phyloP scores from a whole-genome alignment of 2,329 filamentous ascomycete genomes.

The Colletotrichum australisinense region DNA sequence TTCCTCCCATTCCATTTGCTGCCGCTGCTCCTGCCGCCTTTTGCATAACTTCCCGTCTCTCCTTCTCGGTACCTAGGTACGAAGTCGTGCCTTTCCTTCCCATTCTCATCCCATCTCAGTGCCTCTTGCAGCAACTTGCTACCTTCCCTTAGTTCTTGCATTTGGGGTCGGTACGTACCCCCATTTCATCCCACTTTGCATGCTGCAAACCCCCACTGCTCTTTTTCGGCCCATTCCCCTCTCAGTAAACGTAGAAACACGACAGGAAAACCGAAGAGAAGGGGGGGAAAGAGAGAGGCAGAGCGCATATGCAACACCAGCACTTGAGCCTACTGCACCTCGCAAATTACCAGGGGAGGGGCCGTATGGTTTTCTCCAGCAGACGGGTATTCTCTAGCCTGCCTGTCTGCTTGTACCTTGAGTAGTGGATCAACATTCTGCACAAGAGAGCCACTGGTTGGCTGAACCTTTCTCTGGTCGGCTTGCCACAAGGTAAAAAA shows the following conservation, averaged over 20 bases:
- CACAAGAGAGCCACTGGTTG: background rate
- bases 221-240: slow-evolving; percentile 21
- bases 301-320: background rate
- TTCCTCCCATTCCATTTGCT: background rate
- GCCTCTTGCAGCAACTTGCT: slow-evolving; percentile 1
- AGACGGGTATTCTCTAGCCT: slow-evolving; percentile 1
- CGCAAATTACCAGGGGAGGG: slow-evolving; percentile 22
- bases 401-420: background rate
- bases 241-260: background rate
- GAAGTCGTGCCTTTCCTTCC: background rate
- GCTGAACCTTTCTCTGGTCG: background rate
- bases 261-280: background rate
- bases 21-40: background rate
- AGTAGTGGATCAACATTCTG: background rate
- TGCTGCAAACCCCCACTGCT: slow-evolving; percentile 30
- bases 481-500: background rate
- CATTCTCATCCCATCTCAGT: slow-evolving; percentile 31
- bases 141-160: background rate
- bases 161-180: slow-evolving; percentile 25
- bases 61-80: background rate
- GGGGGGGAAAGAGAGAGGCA: background rate
- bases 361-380: background rate
- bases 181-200: slow-evolving; percentile 22
- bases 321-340: slow-evolving; percentile 9
- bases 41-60: background rate